Conservation (phyloP, 2,329 filamentous ascomycete species). For the Blumeriella jaapii region DNA sequence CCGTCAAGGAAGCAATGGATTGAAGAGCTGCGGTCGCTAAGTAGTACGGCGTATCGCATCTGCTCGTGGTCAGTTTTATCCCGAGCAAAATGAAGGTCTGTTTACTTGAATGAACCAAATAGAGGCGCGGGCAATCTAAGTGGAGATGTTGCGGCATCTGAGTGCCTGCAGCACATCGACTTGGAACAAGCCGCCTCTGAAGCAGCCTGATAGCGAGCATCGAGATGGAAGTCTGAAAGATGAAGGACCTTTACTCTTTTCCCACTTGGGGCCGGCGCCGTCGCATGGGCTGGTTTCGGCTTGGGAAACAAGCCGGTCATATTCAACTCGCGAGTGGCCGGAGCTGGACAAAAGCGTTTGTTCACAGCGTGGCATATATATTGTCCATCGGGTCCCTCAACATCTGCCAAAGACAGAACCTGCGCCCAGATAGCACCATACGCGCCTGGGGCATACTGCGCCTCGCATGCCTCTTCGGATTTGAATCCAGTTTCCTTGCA, state of each 20-base stretch:
- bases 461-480: slow-evolving; percentile 36
- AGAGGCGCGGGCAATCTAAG: slow-evolving; percentile 37
- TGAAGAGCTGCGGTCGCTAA: slow-evolving; percentile 43
- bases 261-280: slow-evolving; percentile 36
- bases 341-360: slow-evolving; percentile 36
- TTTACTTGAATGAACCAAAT: slow-evolving; percentile 38
- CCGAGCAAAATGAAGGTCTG: background rate
- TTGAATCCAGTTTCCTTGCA: slow-evolving; percentile 37
- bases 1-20: slow-evolving; percentile 43
- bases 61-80: slow-evolving; percentile 6
- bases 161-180: slow-evolving; percentile 39
- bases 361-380: slow-evolving; percentile 44
- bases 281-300: slow-evolving; percentile 37
- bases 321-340: slow-evolving; percentile 34
- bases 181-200: slow-evolving; percentile 42
- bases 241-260: slow-evolving; percentile 44
- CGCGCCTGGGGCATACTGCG: slow-evolving; percentile 34
- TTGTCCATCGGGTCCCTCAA: slow-evolving; percentile 41
- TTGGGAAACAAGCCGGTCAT: slow-evolving; percentile 39
- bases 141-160: slow-evolving; percentile 28
- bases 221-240: slow-evolving; percentile 44
- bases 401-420: slow-evolving; percentile 40
- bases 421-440: slow-evolving; percentile 48
- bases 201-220: slow-evolving; percentile 40
- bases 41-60: slow-evolving; percentile 47